Percentiles rank a stretch among this genome's conserved stretches.
phyloP scores from a whole-genome alignment of 2,329 filamentous ascomycete genomes.

The Colletotrichum tofieldiae region DNA sequence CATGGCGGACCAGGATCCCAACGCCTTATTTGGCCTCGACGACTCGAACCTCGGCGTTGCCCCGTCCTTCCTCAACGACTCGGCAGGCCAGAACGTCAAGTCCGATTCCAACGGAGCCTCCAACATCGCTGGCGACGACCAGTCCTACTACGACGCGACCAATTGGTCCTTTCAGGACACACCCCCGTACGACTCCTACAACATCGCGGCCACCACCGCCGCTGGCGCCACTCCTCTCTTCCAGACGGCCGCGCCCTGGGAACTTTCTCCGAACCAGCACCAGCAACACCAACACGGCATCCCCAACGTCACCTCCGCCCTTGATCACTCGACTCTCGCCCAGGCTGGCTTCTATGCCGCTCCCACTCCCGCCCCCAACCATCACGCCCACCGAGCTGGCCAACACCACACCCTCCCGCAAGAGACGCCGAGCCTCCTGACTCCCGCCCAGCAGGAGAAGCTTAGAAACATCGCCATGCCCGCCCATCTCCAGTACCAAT shows the following conservation, averaged over 20 bases:
- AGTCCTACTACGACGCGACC: slow-evolving; percentile 53
- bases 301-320: slow-evolving; percentile 52
- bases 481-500: slow-evolving; percentile 72
- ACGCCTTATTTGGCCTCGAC: slow-evolving; percentile 63
- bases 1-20: slow-evolving; percentile 59
- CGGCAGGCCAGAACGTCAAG: slow-evolving; percentile 44
- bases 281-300: slow-evolving; percentile 46
- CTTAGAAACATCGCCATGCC: slow-evolving; percentile 77
- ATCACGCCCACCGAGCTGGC: slow-evolving; percentile 45
- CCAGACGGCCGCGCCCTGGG: slow-evolving; percentile 53
- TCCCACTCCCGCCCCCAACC: slow-evolving; percentile 49
- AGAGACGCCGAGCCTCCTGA: slow-evolving; percentile 56
- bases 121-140: slow-evolving; percentile 46
- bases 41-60: slow-evolving; percentile 54
- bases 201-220: slow-evolving; percentile 54
- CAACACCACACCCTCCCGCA: slow-evolving; percentile 28
- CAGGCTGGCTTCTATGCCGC: slow-evolving; percentile 54
- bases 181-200: slow-evolving; percentile 64
- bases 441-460: slow-evolving; percentile 73
- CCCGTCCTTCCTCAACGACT: slow-evolving; percentile 53
- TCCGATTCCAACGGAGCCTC: slow-evolving; percentile 39
- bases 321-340: slow-evolving; percentile 54
- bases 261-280: slow-evolving; percentile 53
- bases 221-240: slow-evolving; percentile 51
- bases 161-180: slow-evolving; percentile 66